phyloP scores from a whole-genome alignment of 129 eudicot species.

The Sambucus nigra region DNA sequence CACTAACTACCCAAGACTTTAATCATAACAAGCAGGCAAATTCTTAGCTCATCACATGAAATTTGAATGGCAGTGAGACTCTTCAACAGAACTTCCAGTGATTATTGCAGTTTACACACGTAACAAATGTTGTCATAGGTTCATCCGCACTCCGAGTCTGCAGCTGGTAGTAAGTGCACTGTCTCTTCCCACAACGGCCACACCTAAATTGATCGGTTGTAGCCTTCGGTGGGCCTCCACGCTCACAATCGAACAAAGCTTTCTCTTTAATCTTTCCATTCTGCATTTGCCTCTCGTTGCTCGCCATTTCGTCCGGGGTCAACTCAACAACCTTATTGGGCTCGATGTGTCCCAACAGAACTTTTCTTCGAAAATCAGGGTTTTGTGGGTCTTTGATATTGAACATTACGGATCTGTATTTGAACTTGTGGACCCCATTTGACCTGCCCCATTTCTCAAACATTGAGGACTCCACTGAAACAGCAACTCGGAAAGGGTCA shows the following conservation, averaged over 20 bases:
- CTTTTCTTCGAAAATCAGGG: conserved; percentile 84
- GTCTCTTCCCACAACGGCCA: conserved; percentile 61
- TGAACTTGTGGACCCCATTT: conserved; percentile 62
- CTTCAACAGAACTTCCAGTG: conserved; percentile 77
- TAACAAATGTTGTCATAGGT: conserved; percentile 90
- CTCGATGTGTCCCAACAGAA: conserved; percentile 54
- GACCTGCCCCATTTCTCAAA: conserved; percentile 80
- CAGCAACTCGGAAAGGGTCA: conserved; percentile 78
- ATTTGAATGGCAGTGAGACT: not conserved
- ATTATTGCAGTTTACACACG: conserved; percentile 83
- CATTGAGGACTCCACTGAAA: conserved; percentile 70
- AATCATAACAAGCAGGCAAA: not conserved
- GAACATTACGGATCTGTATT: conserved; percentile 72
- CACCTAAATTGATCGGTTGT: conserved; percentile 72
- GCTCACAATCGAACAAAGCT: conserved; percentile 74
- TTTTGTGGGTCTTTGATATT: conserved; percentile 71
- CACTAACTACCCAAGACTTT: not conserved
- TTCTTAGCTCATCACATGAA: not conserved
- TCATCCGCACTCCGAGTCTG: conserved; percentile 96
- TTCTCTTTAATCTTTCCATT: conserved; percentile 63
- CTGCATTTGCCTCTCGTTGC: conserved; percentile 50
- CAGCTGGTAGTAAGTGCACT: conserved; percentile 75
- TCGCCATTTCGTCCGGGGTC: conserved; percentile 92
- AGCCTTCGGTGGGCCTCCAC: conserved; percentile 56
- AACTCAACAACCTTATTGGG: conserved; percentile 47